phyloP scores from a whole-genome alignment of 768 basidiomycete species.

The Boletellus sp. region DNA sequence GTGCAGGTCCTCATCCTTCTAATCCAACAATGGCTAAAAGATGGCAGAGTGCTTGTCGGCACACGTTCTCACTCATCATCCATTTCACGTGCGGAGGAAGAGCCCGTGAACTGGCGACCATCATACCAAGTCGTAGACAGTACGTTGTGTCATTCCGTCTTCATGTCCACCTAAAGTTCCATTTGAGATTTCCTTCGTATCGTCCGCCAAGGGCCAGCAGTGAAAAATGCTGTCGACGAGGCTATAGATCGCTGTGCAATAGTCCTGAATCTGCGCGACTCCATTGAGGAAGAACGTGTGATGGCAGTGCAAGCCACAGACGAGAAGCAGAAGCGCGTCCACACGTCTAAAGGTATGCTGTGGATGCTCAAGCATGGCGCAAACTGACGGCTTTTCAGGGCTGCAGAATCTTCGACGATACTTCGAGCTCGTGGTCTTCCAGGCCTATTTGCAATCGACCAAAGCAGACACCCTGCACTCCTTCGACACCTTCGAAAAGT shows the following conservation, averaged over 20 bases:
- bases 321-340: slow-evolving; percentile 59
- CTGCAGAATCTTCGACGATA: slow-evolving; percentile 80
- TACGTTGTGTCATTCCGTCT: slow-evolving; percentile 32
- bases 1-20: slow-evolving; percentile 73
- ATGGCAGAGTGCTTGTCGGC: slow-evolving; percentile 28
- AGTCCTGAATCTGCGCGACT: slow-evolving; percentile 81
- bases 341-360: slow-evolving; percentile 66
- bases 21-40: slow-evolving; percentile 78
- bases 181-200: slow-evolving; percentile 74
- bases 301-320: slow-evolving; percentile 75
- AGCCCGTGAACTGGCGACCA: slow-evolving; percentile 40
- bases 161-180: slow-evolving; percentile 1
- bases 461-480: slow-evolving; percentile 76
- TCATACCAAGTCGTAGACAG: slow-evolving; percentile 91
- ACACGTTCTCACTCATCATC: slow-evolving; percentile 45
- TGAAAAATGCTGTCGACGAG: slow-evolving; percentile 84
- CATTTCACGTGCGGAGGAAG: slow-evolving; percentile 28
- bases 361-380: not conserved
- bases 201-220: slow-evolving; percentile 77
- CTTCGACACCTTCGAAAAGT: slow-evolving; percentile 75
- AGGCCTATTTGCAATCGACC: slow-evolving; percentile 81
- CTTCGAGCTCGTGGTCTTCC: slow-evolving; percentile 83
- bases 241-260: slow-evolving; percentile 83
- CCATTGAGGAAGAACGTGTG: slow-evolving; percentile 81
- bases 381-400: slow-evolving; percentile 39